phyloP scores from a whole-genome alignment of 345 rosid species.

The Xanthoceras sorbifolium region DNA sequence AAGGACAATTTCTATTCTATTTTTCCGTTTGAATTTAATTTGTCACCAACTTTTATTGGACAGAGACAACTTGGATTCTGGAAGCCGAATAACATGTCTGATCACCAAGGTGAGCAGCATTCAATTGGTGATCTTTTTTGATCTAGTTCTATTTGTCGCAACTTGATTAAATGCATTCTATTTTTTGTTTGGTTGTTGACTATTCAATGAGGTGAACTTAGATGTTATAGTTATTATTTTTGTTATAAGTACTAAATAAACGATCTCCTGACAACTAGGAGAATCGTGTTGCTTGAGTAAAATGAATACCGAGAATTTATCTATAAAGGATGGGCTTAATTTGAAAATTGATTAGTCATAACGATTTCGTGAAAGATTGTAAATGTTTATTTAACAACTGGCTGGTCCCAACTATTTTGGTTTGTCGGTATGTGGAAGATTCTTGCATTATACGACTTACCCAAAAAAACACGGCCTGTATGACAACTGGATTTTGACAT shows the following conservation, averaged over 20 bases:
- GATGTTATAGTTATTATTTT: slow-evolving; percentile 8
- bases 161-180: neutral
- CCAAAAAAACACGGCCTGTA: neutral
- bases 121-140: slow-evolving; percentile 14
- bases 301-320: slow-evolving; percentile 7
- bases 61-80: slow-evolving; percentile 76
- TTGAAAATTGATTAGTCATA: neutral
- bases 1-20: slow-evolving; percentile 1
- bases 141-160: slow-evolving; percentile 14
- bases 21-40: slow-evolving; percentile 22
- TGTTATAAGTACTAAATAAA: neutral
- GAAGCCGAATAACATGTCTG: slow-evolving; percentile 52
- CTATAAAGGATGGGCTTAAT: neutral
- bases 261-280: neutral
- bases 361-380: slow-evolving; percentile 5
- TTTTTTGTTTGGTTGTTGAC: slow-evolving; percentile 12
- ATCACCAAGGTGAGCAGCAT: slow-evolving; percentile 56
- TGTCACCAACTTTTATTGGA: slow-evolving; percentile 29
- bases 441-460: neutral
- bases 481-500: neutral
- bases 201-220: neutral
- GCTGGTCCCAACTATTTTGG: neutral
- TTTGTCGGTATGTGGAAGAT: slow-evolving; percentile 15
- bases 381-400: neutral
- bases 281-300: neutral